These are phyloP conservation scores for Beauveria caledonica DNA, from an alignment of 2,329 filamentous ascomycete genomes.

Conservation along the genomic window DNA sequence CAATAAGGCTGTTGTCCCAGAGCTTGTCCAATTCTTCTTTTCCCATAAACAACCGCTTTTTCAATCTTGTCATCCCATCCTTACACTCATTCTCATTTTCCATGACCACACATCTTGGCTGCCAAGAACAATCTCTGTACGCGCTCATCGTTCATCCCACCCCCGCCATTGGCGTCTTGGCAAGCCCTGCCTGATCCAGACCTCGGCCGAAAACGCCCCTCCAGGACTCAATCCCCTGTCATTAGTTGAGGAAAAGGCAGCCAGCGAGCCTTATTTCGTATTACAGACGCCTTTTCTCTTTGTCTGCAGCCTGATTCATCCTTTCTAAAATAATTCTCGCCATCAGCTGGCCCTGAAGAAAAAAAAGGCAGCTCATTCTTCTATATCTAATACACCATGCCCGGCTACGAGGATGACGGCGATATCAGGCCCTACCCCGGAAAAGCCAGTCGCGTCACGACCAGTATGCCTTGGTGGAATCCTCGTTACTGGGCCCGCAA, in stretches of 20 bases:
- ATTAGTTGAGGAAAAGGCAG: background rate
- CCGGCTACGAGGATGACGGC: slow-evolving; percentile 18
- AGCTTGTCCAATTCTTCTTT: background rate
- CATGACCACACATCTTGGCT: background rate
- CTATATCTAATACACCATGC: background rate
- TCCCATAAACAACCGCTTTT: background rate
- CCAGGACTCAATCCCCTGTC: too few relatives aligned
- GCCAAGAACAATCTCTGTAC: background rate
- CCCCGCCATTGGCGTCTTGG: slow-evolving; percentile 1
- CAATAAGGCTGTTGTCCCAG: background rate
- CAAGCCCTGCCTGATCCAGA: background rate
- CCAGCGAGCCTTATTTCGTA: background rate
- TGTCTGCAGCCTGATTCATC: too few relatives aligned
- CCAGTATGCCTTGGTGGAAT: slow-evolving; percentile 34
- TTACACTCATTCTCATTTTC: background rate
- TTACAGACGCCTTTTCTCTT: background rate
- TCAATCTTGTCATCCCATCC: background rate
- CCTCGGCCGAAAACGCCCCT: background rate
- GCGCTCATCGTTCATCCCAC: background rate
- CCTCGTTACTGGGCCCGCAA: slow-evolving; percentile 45
- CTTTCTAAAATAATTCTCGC: too few relatives aligned
- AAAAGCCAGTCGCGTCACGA: slow-evolving; percentile 15
- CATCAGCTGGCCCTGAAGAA: too few relatives aligned
- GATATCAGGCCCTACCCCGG: slow-evolving; percentile 9
- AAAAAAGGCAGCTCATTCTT: too few relatives aligned